Base-by-base conservation (phyloP, 768 basidiomycete genomes). In the Russula virescens region DNA sequence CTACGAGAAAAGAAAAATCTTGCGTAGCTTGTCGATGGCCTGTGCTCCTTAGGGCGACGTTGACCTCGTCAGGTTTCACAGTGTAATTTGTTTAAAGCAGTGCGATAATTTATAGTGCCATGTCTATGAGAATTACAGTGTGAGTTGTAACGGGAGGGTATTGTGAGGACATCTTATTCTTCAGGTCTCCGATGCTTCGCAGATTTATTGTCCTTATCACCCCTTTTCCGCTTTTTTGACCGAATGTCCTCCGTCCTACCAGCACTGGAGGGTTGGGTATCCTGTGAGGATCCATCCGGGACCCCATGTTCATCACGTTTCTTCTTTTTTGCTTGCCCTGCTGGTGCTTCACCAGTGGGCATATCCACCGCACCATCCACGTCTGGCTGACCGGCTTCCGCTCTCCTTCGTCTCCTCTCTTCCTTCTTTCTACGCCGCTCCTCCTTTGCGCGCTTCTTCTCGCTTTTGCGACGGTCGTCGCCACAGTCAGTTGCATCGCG, bases 341-440 rank as follows among this genome's bases (percentile, higher is more conserved):
- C 50, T 13, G n/a, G 5, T 38, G 34, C 19, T 42, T 38, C 55
- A 19, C 34, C 61, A 4, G 26, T 38, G 7, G 34, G 48, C 38
- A 31, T 59, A 23, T 34, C 58, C 3, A 34, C 23, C 25, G n/a
- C 51, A n/a, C 13, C 16, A 6, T 46, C 45, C 18, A 52, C 10
- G n/a, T n/a, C n/a, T n/a, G n/a, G n/a, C 38, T 38, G 45, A 45
- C 42, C 42, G 18, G 51, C 66, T n/a, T 67, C 63, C 28, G 47
- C 68, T 54, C 58, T 66, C 60, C 71, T 73, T 21, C 63, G 70
- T 62, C 71, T 75, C 59, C 68, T 71, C 67, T 72, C 74, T 19
- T 70, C 70, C 66, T 75, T 77, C 60, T 71, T 74, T 56, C 59
- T 65, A 53, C 66, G 63, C 59, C 68, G 67, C 18, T 66, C 69